Evolutionary conservation across 2,329 filamentous ascomycete species (phyloP), one percentile per base, ranked within the genome.

Genomic region (Huntiella abstrusa): DNA sequence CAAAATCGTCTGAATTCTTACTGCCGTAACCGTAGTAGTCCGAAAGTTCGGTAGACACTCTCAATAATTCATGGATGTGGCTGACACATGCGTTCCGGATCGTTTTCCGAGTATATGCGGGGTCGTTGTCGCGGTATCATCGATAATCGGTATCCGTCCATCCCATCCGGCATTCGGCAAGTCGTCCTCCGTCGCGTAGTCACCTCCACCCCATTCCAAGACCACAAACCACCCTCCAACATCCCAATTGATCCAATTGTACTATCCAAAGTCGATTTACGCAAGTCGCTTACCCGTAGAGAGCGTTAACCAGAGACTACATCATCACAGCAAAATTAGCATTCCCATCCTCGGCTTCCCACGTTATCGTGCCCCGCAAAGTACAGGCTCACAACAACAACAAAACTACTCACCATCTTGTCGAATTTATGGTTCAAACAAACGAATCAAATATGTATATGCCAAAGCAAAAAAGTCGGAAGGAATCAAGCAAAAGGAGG

Each of bases 211-310:
- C 33, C 12, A 28, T 15, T 13, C 33, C 38, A n/a, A 7, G 15
- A 5, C 32, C 12, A 8, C 17, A 41, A 13, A 11, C 32, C n/a
- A 13, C 13, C n/a, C 15, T 35, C 19, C 8, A 34, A 13, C 17
- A 38, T 22, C 3, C 7, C 15, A 12, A 32, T 41, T 28, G 12
- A 41, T 13, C 34, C 13, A 28, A 15, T 28, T 10, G 13, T 10
- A 12, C 15, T 22, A 8, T 45, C 13, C 38, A 12, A 11, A 13
- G 37, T 40, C 33, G 8, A 16, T 35, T n/a, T 28, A 7, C 13
- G 16, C 8, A 11, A 36, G 5, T 33, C 35, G 6, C 69, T 64
- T 70, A 68, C 72, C 73, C 72, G 70, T 76, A 76, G 60, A 84
- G 56, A 59, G 65, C 57, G 60, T 57, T 59, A 60, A 62, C 60